Conservation (phyloP, 1,284 basidiomycete genomes). For the Cutaneotrichosporon mucoides region DNA sequence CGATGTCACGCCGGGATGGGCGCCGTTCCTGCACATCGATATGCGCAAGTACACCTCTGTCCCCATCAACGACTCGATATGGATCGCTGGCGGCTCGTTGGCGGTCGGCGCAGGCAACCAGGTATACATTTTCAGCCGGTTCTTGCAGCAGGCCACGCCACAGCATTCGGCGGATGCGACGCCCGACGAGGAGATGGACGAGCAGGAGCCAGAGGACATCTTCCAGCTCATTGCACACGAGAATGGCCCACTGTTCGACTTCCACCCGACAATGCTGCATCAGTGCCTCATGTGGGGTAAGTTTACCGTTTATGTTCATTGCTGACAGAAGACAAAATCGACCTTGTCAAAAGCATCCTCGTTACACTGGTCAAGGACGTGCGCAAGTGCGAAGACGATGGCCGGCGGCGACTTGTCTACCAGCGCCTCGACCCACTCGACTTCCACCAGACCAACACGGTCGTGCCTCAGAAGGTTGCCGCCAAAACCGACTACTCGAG, state of each 20-base stretch:
- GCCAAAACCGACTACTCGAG: slow-evolving; percentile 20
- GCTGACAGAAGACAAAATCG: slow-evolving; percentile 62
- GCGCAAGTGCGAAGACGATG: slow-evolving; percentile 33
- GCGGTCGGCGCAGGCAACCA: slow-evolving; percentile 65
- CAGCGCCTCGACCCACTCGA: slow-evolving; percentile 37
- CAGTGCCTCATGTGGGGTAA: slow-evolving; percentile 86
- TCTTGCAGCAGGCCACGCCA: slow-evolving; percentile 35
- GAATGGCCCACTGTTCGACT: slow-evolving; percentile 80
- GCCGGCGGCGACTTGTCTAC: slow-evolving; percentile 28
- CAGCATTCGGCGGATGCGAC: slow-evolving; percentile 28
- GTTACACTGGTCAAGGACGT: slow-evolving; percentile 59
- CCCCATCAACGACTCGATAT: slow-evolving; percentile 77
- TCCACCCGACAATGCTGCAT: slow-evolving; percentile 85
- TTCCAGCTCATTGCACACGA: slow-evolving; percentile 74
- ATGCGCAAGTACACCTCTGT: slow-evolving; percentile 68
- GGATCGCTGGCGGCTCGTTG: slow-evolving; percentile 74
- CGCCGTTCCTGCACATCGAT: slow-evolving; percentile 66
- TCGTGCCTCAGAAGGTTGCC: not conserved
- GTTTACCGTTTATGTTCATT: slow-evolving; percentile 22
- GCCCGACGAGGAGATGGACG: slow-evolving; percentile 34
- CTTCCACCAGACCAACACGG: slow-evolving; percentile 24
- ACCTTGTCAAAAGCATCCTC: slow-evolving; percentile 75
- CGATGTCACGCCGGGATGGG: slow-evolving; percentile 76
- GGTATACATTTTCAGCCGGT: slow-evolving; percentile 60
- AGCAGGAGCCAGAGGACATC: slow-evolving; percentile 53